Base-by-base conservation (phyloP, 2,329 filamentous ascomycete species). In the Nigrospora osmanthi region DNA sequence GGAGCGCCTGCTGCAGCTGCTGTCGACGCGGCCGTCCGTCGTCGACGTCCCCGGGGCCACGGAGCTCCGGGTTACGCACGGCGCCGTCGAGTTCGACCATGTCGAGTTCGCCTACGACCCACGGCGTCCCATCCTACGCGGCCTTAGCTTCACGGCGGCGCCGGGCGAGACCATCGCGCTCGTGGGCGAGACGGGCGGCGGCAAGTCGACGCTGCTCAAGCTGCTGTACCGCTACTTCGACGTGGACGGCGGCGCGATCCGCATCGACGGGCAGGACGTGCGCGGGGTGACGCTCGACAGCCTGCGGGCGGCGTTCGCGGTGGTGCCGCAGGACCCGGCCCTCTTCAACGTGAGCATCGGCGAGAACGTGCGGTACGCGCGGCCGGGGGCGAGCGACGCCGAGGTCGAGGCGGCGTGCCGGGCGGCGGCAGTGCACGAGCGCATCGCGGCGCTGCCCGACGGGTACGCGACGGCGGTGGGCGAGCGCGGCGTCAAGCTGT, bases 171-270 rank as follows among this genome's bases (percentile, higher is more conserved):
- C 68, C 46, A 70, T 68, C 0, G 71, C 71, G 3, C 62, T 72
- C 11, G 69, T 72, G 0, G 69, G 69, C 39, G 67, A 71, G 45
- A 69, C 68, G 1, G 69, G 70, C 3, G 66, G 66, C 23, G 77
- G 77, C 33, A 80, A 80, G 52, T 78, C 75, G 1, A 80, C 76
- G 1, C 68, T 78, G 30, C 58, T 80, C 35, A 78, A 77, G 54
- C 66, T 81, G n/a, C 61, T 81, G 6, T 71, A 75, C 52, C 74
- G 78, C 1, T 79, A 78, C 52, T 81, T 81, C 56, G 76, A 81
- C 47, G 73, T 77, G 2, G 72, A 65, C 0, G 59, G 61, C 10
- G 79, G 78, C 2, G 64, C 64, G 11, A 75, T 83, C 48, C 60
- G 62, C 7, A 74, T 82, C 33, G 75, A 82, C 47, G 74, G 71